Evolutionary conservation across 2,329 filamentous ascomycete species (phyloP), one percentile per base, ranked within the genome.

Genomic region (Trichoderma asperellum): DNA sequence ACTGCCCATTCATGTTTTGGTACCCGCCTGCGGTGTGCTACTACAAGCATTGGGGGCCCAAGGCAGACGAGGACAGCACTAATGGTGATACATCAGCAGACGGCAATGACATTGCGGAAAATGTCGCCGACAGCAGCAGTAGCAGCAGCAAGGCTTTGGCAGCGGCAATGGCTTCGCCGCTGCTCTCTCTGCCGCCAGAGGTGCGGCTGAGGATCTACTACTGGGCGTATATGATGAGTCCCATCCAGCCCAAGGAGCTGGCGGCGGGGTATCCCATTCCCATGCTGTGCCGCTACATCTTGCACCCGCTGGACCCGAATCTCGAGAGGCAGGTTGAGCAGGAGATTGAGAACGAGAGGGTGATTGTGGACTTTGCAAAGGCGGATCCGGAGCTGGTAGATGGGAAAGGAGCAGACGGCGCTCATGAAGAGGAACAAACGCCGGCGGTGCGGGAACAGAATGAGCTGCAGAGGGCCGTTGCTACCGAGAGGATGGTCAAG

Each of bases 191-290:
- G 5, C 82, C 83, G 0, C 72, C 79, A 16, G 84, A 86, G 72
- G 77, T 86, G 60, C 80, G 84, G 16, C 78, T 83, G 14, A 78
- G 82, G 66, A 82, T 86, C 40, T 86, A 85, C 73, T 71, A 74
- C 65, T 82, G 80, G 77, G 72, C 84, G 14, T 77, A 82, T 55
- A 73, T 77, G 5, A 76, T 77, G 73, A 78, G 78, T 43, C 82
- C 80, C 1, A 73, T 82, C 49, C 74, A 76, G n/a, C 78, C 81
- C 57, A 73, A 76, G 16, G 77, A 81, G 68, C 78, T 81, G n/a
- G 78, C 78, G 11, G 79, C 80, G 1, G 80, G 79, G 75, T 82
- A 81, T 72, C 81, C 80, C 2, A 76, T 76, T 3, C 79, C 78
- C 12, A 70, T 73, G 5, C 73, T 77, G 64, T 76, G 73, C 56